These are phyloP conservation scores for Hypoxylon sp. DNA, from an alignment of 2,329 filamentous ascomycete species.

Conservation along the genomic window DNA sequence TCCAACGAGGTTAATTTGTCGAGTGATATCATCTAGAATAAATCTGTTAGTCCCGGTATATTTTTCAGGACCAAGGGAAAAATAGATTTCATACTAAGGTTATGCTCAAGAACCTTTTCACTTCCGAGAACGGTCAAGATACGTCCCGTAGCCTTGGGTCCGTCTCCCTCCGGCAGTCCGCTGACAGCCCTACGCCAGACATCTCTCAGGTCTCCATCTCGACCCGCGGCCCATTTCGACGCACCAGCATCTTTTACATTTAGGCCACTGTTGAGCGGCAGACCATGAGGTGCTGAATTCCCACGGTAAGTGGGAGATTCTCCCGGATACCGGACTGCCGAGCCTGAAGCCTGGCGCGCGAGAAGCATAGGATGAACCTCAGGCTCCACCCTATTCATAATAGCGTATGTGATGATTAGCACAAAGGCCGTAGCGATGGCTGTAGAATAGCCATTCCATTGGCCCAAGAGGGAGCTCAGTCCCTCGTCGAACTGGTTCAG, in stretches of 20 bases:
- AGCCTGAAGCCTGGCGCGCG: conserved; percentile 83
- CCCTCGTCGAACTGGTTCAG: conserved; percentile 79
- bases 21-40: conserved; percentile 76
- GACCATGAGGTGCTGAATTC: conserved; percentile 87
- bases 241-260: conserved; percentile 85
- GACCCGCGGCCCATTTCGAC: conserved; percentile 85
- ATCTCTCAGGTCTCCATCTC: conserved; percentile 91
- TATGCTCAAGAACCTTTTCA: conserved; percentile 80
- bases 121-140: conserved; percentile 85
- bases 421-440: conserved; percentile 76
- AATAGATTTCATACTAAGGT: conserved; percentile 64
- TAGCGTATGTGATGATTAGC: conserved; percentile 77
- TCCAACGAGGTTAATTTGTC: conserved; percentile 90
- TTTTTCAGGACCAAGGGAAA: conserved; percentile 1
- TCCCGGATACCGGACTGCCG: conserved; percentile 83
- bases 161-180: conserved; percentile 75
- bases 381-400: conserved; percentile 81
- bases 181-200: conserved; percentile 83
- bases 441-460: conserved; percentile 88
- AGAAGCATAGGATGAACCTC: conserved; percentile 94
- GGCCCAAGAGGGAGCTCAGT: conserved; percentile 77
- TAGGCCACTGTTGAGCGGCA: conserved; percentile 81
- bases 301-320: conserved; percentile 90
- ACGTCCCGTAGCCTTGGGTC: conserved; percentile 74
- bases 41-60: conserved; percentile 42